Base-by-base conservation (phyloP, 2,329 filamentous ascomycete species). In the Neoascochyta sp. region DNA sequence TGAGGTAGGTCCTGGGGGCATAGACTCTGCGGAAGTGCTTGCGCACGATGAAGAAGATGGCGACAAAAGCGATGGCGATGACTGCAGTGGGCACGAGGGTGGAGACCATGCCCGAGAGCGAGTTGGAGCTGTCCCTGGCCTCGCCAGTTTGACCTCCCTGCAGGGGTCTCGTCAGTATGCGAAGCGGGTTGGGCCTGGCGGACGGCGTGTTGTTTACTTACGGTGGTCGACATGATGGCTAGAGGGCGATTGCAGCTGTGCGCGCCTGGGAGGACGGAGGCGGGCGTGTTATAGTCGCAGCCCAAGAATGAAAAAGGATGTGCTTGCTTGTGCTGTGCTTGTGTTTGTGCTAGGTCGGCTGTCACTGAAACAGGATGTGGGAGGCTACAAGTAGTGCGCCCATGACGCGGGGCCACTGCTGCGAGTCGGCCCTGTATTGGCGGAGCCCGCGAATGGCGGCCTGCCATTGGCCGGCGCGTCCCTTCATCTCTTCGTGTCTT, bases 1-100 rank as follows among this genome's bases (percentile, higher is more conserved):
- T 54, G 18, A 71, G 49, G 44, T 70, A 70, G n/a, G 67, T 68
- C 33, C 68, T 58, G 8, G 68, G 67, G 25, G 62, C 56, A 43
- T 70, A 70, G 29, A 67, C 56, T 18, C 67, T 54, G 15, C 61
- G 63, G 45, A 68, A 70, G 29, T 52, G 55, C 31, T 55, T 58
- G 22, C 68, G 58, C 23, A 68, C 58, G 27, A 70, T 41, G 21
- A 70, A 44, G 55, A 71, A 71, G 5, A 58, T 48, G 10, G 40
- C 34, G 6, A 58, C 38, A 24, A 61, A 62, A 29, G 54, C 41
- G 24, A 32, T 27, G 7, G 55, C 56, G 16, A 54, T 41, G 13
- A 62, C 34, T 11, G 52, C 37, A 24, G 50, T 42, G 13, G 60
- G 58, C 2, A 62, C 32, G 13, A 63, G 44, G 24, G 57, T 60